Evolutionary conservation across 176 grass and related monocot genomes (phyloP).

Genomic region (Rhipidocladum racemiflorum): DNA sequence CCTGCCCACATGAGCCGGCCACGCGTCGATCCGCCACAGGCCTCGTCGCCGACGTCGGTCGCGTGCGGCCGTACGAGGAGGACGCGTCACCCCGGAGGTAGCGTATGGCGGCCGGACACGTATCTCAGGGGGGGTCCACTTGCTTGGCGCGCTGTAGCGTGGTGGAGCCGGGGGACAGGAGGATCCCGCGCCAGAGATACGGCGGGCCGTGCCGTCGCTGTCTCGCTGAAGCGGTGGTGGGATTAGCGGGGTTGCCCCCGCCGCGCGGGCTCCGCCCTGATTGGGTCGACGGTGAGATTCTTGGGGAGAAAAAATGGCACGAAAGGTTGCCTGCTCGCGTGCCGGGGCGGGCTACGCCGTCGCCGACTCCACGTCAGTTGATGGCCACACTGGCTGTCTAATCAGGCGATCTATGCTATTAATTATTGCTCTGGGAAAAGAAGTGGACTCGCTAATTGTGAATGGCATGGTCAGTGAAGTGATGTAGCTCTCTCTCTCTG

Average conservation of each 20-base stretch:
- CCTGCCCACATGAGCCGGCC: conserved; percentile 18
- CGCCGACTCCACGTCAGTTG: not conserved
- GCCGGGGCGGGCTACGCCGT: no score
- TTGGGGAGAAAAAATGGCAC: not conserved
- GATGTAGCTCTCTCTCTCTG: no score
- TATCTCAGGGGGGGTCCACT: not conserved
- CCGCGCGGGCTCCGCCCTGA: not conserved
- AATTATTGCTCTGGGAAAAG: no score
- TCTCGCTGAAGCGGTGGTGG: not conserved
- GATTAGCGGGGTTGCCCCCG: not conserved
- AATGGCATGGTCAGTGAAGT: not conserved
- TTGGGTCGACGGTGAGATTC: conserved; percentile 21
- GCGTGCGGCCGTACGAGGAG: not conserved
- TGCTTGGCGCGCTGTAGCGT: not conserved
- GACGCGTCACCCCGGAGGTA: not conserved
- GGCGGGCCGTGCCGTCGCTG: not conserved
- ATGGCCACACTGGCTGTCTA: not conserved
- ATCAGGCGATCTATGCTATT: not conserved
- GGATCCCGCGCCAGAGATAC: conserved; percentile 18
- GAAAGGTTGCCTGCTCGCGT: not conserved
- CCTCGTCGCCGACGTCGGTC: not conserved
- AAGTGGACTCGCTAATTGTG: not conserved
- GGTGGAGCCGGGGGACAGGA: not conserved
- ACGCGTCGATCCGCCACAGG: conserved; percentile 24
- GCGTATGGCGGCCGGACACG: not conserved